Conservation (phyloP, 768 basidiomycete species). For the Tricholoma saponaceum region DNA sequence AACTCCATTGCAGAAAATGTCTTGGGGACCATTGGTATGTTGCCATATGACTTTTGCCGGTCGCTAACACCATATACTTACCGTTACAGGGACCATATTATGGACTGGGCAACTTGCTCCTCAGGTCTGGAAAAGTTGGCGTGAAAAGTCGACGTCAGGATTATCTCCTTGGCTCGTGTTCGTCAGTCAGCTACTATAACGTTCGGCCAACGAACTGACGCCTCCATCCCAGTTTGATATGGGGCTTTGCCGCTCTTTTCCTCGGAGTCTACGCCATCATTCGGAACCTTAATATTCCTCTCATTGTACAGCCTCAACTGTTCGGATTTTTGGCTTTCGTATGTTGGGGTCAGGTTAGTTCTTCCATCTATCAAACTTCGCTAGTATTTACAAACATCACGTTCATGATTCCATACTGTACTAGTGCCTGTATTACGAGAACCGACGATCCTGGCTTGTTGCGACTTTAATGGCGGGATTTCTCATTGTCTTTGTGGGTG, state of each 20-base stretch:
- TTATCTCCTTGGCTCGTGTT: conserved; percentile 67
- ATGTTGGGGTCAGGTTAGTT: conserved; percentile 61
- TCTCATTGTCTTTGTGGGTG: conserved; percentile 31
- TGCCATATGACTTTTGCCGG: not conserved
- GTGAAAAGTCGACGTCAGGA: conserved; percentile 62
- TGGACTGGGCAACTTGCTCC: conserved; percentile 69
- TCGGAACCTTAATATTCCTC: conserved; percentile 64
- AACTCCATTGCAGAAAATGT: conserved; percentile 61
- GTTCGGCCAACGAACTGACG: not conserved
- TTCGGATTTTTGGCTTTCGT: conserved; percentile 57
- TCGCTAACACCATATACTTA: not conserved
- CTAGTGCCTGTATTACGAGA: conserved; percentile 71
- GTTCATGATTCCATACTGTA: conserved; percentile 3
- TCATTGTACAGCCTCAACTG: conserved; percentile 63
- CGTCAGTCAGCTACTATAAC: conserved; percentile 11
- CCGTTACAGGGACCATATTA: conserved; percentile 48
- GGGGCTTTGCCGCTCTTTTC: conserved; percentile 32
- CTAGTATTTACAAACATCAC: not conserved
- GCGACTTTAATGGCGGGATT: conserved; percentile 24
- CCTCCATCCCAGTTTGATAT: no score
- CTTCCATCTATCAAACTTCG: not conserved
- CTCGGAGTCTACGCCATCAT: conserved; percentile 64
- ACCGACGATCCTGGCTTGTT: conserved; percentile 26
- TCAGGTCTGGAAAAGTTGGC: conserved; percentile 70
- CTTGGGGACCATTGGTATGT: conserved; percentile 62